Evolutionary conservation across 2,329 filamentous ascomycete genomes (phyloP).

Genomic region (Pestalotiopsis sp.): DNA sequence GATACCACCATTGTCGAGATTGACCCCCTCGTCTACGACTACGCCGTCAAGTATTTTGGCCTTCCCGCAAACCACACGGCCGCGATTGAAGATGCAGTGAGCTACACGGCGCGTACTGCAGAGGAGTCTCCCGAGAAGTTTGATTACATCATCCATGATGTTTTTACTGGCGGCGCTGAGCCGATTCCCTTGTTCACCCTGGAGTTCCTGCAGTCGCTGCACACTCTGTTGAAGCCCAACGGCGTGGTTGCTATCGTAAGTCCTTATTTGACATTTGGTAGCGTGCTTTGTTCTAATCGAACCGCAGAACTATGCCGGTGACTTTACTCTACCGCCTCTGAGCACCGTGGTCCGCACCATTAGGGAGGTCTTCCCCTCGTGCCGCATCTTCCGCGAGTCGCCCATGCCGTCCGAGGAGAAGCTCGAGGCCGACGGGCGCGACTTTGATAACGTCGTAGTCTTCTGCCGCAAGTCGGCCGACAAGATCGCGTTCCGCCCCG

Average conservation of each 20-base stretch:
- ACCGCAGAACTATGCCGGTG: conserved; percentile 87
- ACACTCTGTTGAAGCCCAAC: conserved; percentile 70
- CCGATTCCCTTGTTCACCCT: conserved; percentile 85
- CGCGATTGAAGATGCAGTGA: conserved; percentile 80
- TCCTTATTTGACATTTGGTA: conserved; percentile 17
- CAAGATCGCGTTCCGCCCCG: conserved; percentile 66
- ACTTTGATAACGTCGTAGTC: conserved; percentile 96
- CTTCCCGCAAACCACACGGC: conserved; percentile 76
- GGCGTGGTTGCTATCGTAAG: conserved; percentile 87
- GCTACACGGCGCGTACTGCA: conserved; percentile 59
- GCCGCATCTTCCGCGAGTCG: conserved; percentile 86
- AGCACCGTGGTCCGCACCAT: conserved; percentile 83
- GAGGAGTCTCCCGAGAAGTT: conserved; percentile 55
- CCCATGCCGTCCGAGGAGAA: conserved; percentile 51
- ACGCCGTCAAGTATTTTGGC: conserved; percentile 80
- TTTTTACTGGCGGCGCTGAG: conserved; percentile 95
- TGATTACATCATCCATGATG: conserved; percentile 95
- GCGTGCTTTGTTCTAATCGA: not conserved
- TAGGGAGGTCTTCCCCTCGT: conserved; percentile 79
- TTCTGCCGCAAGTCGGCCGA: conserved; percentile 75
- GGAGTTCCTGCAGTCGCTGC: conserved; percentile 76
- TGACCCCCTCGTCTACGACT: conserved; percentile 84
- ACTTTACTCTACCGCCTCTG: conserved; percentile 76
- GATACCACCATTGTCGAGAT: conserved; percentile 94
- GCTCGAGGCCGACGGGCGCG: conserved; percentile 51